Evolutionary conservation across 345 rosid species (phyloP).

Genomic region (Eutrema heterophyllum): DNA sequence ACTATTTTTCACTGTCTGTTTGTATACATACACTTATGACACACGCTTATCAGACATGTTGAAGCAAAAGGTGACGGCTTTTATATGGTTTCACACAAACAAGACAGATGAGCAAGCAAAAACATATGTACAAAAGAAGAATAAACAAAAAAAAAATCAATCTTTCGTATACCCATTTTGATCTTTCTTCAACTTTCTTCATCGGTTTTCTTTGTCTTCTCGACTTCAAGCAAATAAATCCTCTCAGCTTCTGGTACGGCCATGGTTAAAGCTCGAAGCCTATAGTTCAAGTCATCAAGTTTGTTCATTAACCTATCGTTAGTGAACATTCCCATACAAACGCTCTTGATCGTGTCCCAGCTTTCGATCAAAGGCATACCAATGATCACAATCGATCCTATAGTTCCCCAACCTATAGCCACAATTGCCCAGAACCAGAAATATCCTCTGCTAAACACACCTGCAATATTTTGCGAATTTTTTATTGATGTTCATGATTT

Average conservation of each 20-base stretch:
- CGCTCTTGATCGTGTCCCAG: constrained; percentile 62
- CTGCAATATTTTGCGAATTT: not conserved
- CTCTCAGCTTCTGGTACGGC: constrained; percentile 74
- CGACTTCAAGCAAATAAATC: constrained; percentile 51
- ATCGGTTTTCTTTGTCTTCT: constrained; percentile 38
- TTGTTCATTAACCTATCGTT: constrained; percentile 61
- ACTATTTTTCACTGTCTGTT: too few relatives aligned
- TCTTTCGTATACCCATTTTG: not conserved
- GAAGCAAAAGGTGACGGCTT: too few relatives aligned
- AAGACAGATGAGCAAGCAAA: not conserved
- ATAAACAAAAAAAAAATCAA: not conserved
- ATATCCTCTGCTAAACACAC: constrained; percentile 58
- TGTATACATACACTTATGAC: too few relatives aligned
- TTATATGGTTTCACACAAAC: not conserved
- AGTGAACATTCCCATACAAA: constrained; percentile 70
- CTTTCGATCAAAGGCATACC: constrained; percentile 71
- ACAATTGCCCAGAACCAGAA: constrained; percentile 88
- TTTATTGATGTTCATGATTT: not conserved
- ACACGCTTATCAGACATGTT: too few relatives aligned
- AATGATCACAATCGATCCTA: constrained; percentile 64
- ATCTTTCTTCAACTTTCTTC: constrained; percentile 14
- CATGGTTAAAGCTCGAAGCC: constrained; percentile 44
- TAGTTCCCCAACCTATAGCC: constrained; percentile 82
- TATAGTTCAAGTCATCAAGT: constrained; percentile 54
- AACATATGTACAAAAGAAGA: not conserved